These are phyloP conservation scores for Extremus antarcticus DNA, from an alignment of 495 filamentous ascomycete genomes.

Conservation along the genomic window DNA sequence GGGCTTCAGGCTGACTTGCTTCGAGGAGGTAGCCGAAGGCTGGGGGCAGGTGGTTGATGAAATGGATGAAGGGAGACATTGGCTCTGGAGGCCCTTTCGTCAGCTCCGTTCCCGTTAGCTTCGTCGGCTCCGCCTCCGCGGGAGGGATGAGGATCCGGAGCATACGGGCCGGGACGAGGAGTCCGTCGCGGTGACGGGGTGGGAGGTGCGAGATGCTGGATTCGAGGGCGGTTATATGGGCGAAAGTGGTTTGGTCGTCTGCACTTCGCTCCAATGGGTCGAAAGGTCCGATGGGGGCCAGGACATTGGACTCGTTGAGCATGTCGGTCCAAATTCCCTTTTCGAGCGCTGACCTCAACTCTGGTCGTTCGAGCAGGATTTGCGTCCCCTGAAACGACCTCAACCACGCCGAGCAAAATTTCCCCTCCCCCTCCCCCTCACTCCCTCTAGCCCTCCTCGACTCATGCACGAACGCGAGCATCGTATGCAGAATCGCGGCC, in stretches of 20 bases:
- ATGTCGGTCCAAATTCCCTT: neutral
- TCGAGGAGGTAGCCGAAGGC: neutral
- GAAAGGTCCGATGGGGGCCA: too few relatives aligned
- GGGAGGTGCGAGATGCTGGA: too few relatives aligned
- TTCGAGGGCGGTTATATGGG: too few relatives aligned
- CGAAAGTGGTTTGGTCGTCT: too few relatives aligned
- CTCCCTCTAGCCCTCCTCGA: neutral
- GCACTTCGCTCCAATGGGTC: too few relatives aligned
- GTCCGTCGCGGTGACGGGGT: too few relatives aligned
- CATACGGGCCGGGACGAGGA: too few relatives aligned
- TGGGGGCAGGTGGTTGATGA: neutral
- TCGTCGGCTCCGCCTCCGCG: neutral
- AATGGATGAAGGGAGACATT: neutral
- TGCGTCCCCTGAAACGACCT: neutral
- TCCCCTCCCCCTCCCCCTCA: neutral
- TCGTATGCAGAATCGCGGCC: conserved; percentile 2
- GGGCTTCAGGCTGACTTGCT: neutral
- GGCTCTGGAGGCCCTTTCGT: neutral
- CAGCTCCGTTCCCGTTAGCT: too few relatives aligned
- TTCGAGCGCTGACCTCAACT: neutral
- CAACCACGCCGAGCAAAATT: neutral
- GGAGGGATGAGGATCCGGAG: too few relatives aligned
- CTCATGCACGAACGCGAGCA: neutral
- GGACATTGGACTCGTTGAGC: neutral
- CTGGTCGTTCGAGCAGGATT: neutral